A percentile compares a stretch with the other conserved stretches of the same genome.
phyloP scores from a whole-genome alignment of 2,329 filamentous ascomycete species.

The Ascosphaera acerosa region DNA sequence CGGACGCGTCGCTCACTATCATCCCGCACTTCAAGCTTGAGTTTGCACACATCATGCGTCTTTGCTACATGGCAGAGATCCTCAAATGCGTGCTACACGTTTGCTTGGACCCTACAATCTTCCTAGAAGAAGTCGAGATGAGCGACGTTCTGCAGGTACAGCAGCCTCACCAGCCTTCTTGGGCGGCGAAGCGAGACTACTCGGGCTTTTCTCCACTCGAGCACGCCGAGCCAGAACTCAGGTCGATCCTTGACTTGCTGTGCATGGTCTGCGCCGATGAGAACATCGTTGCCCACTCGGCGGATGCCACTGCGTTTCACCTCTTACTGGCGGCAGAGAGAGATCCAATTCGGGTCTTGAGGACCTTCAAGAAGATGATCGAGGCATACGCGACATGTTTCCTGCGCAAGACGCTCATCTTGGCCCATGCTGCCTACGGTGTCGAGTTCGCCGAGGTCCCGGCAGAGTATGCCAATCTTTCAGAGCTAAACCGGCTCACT shows the following conservation, averaged over 20 bases:
- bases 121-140: conserved; percentile 13
- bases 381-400: conserved; percentile 75
- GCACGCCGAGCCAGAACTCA: too few relatives aligned
- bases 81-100: conserved; percentile 48
- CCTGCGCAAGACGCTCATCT: conserved; percentile 57
- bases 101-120: conserved; percentile 15
- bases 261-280: too few relatives aligned
- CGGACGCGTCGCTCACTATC: conserved; percentile 49
- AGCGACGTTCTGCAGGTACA: background rate
- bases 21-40: conserved; percentile 43
- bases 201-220: too few relatives aligned
- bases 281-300: conserved; percentile 15
- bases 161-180: background rate
- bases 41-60: conserved; percentile 50
- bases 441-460: conserved; percentile 58
- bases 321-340: conserved; percentile 9
- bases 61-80: conserved; percentile 81
- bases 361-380: conserved; percentile 20
- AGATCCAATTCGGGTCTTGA: conserved; percentile 5
- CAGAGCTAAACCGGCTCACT: conserved; percentile 63
- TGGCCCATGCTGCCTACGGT: conserved; percentile 70
- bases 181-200: too few relatives aligned
- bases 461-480: conserved; percentile 17
- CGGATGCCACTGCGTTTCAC: conserved; percentile 14
- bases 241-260: too few relatives aligned